Evolutionary conservation across 2,329 filamentous ascomycete genomes (phyloP), one percentile per base, ranked within the genome.

Genomic region (Ambrosiella cleistominuta): DNA sequence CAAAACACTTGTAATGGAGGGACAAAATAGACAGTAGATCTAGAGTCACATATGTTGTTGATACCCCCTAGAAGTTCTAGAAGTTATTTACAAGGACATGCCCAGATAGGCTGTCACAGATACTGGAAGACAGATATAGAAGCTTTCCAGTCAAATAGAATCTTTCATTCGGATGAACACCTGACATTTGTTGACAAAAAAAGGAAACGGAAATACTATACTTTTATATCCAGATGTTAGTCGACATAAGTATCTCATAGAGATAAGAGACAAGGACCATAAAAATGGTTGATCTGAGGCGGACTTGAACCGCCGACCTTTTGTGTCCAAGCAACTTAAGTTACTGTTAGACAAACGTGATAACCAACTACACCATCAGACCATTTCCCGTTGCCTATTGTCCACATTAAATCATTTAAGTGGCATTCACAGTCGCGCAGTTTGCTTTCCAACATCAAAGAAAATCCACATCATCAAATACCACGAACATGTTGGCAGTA

Each of bases 331-430:
- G 38, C 35, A 57, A 47, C 36, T 1, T n/a, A 17, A 54, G 42
- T 38, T 45, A 56, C 15, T 60, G 58, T 60, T 57, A 57, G 58
- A 60, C 58, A 60, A 60, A 60, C 58, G 58, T 60, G 58, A 60
- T 60, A 60, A 60, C 58, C 57, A 59, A 57, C 58, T 60, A 60
- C 58, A 60, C 54, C 58, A 60, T 60, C 58, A 56, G 54, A 57
- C 58, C 58, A 27, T 36, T 51, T 3, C 9, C 6, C 19, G 44
- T 15, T 19, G 2, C 9, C 8, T 19, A n/a, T 17, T 2, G 19
- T 2, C 3, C 19, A 19, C 3, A 19, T 13, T 8, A 1, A 2
- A 1, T 7, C 19, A 47, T 47, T 4, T 15, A 15, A 17, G 8
- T 15, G n/a, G 4, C n/a, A 17, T 17, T 13, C 7, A 47, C 15